These are phyloP conservation scores for Agaricus sinodeliciosus DNA, from an alignment of 768 basidiomycete species.

Conservation along the genomic window DNA sequence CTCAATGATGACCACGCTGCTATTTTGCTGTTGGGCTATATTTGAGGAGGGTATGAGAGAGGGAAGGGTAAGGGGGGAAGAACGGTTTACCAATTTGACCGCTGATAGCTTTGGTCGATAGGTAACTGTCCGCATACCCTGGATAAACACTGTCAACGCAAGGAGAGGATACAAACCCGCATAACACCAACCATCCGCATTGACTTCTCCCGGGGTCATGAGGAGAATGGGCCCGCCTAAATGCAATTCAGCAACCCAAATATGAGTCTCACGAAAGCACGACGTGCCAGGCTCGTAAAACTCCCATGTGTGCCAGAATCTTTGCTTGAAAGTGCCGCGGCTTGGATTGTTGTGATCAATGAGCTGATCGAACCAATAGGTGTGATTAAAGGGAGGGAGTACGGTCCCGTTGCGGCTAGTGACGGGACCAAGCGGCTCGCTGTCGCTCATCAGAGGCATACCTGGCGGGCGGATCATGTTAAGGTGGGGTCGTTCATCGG, in stretches of 20 bases:
- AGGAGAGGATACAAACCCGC: background rate
- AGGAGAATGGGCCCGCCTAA: slow-evolving; percentile 56
- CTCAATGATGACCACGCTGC: slow-evolving; percentile 57
- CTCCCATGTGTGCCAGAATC: slow-evolving; percentile 67
- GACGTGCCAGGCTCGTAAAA: slow-evolving; percentile 47
- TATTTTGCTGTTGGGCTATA: slow-evolving; percentile 57
- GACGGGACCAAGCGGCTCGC: slow-evolving; percentile 26
- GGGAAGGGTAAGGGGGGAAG: background rate
- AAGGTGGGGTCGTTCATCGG: slow-evolving; percentile 33
- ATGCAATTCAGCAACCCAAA: background rate
- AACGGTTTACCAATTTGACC: slow-evolving; percentile 40
- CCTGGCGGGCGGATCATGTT: slow-evolving; percentile 34
- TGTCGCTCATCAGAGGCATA: slow-evolving; percentile 26
- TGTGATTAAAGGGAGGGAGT: slow-evolving; percentile 37
- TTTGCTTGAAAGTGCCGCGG: slow-evolving; percentile 70
- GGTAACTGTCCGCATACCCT: slow-evolving; percentile 43
- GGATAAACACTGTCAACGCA: background rate
- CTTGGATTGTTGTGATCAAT: slow-evolving; percentile 50
- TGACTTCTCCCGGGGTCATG: slow-evolving; percentile 59
- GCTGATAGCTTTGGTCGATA: slow-evolving; percentile 58
- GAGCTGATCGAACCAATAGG: slow-evolving; percentile 52
- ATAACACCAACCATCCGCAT: slow-evolving; percentile 38
- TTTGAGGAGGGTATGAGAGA: background rate
- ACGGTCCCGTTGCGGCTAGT: slow-evolving; percentile 34
- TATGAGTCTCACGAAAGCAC: background rate